phyloP scores from a whole-genome alignment of 345 rosid species.

The Salix koriyanagi region DNA sequence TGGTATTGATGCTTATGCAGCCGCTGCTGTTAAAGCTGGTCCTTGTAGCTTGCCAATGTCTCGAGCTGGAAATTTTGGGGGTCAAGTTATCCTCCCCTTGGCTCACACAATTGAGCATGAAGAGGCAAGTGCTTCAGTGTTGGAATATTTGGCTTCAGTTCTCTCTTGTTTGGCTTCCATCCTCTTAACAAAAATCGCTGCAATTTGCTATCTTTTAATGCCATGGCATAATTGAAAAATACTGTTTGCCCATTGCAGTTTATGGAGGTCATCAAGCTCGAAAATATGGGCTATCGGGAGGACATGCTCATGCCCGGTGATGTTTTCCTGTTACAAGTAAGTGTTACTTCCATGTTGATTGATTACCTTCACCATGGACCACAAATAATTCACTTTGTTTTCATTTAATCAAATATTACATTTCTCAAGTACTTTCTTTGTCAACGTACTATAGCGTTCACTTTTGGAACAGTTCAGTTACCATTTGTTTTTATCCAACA shows the following conservation, averaged over 20 bases:
- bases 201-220: not conserved
- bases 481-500: not conserved
- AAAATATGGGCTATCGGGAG: slow-evolving; percentile 86
- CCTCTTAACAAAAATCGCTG: not conserved
- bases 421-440: not conserved
- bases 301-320: slow-evolving; percentile 82
- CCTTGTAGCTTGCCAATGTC: slow-evolving; percentile 82
- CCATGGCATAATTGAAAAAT: not conserved
- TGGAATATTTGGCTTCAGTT: not conserved
- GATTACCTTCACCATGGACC: not conserved
- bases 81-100: slow-evolving; percentile 92
- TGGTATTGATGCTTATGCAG: slow-evolving; percentile 89
- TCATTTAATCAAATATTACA: not conserved
- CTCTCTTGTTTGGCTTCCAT: not conserved
- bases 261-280: slow-evolving; percentile 91
- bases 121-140: slow-evolving; percentile 51
- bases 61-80: slow-evolving; percentile 79
- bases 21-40: slow-evolving; percentile 90
- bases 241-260: slow-evolving; percentile 38
- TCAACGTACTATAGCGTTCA: not conserved
- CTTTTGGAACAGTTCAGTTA: not conserved
- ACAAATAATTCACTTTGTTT: not conserved
- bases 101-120: slow-evolving; percentile 96
- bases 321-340: slow-evolving; percentile 85
- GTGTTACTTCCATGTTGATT: slow-evolving; percentile 3